Conservation (phyloP, 2,329 filamentous ascomycete genomes). For the Neospermospora avenae region DNA sequence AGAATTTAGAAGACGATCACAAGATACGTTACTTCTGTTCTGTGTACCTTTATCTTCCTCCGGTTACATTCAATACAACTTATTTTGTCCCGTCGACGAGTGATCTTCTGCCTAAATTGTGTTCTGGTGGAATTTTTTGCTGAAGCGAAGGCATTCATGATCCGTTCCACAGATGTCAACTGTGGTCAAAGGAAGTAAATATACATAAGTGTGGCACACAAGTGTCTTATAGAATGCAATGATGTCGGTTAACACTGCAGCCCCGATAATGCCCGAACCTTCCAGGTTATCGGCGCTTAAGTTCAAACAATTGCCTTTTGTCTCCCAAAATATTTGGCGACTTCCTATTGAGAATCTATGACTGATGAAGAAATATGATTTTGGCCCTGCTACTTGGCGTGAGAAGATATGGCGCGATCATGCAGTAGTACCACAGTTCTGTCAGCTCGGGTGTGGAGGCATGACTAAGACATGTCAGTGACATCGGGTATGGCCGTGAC, state of each 20-base stretch:
- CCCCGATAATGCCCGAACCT: too few species aligned
- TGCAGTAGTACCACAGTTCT: background rate
- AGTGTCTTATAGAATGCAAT: too few species aligned
- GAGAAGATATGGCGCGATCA: background rate
- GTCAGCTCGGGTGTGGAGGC: background rate
- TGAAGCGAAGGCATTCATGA: background rate
- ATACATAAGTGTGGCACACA: too few species aligned
- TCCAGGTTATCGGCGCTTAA: too few species aligned
- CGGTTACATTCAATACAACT: background rate
- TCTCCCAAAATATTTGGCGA: too few species aligned
- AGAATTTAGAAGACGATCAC: too few species aligned
- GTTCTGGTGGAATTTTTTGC: background rate
- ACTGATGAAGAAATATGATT: too few species aligned
- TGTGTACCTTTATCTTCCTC: background rate
- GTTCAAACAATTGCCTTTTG: too few species aligned
- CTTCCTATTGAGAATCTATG: too few species aligned
- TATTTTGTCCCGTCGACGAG: background rate
- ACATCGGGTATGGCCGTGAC: background rate
- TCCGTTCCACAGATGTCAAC: too few species aligned
- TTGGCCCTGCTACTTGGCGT: background rate
- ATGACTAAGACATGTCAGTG: slow-evolving; percentile 1
- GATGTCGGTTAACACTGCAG: too few species aligned
- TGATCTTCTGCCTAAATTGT: background rate
- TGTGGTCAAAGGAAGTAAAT: too few species aligned
- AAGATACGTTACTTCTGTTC: background rate